These are phyloP conservation scores for Corynespora cassiicola DNA, from an alignment of 2,329 filamentous ascomycete species.

Conservation along the genomic window DNA sequence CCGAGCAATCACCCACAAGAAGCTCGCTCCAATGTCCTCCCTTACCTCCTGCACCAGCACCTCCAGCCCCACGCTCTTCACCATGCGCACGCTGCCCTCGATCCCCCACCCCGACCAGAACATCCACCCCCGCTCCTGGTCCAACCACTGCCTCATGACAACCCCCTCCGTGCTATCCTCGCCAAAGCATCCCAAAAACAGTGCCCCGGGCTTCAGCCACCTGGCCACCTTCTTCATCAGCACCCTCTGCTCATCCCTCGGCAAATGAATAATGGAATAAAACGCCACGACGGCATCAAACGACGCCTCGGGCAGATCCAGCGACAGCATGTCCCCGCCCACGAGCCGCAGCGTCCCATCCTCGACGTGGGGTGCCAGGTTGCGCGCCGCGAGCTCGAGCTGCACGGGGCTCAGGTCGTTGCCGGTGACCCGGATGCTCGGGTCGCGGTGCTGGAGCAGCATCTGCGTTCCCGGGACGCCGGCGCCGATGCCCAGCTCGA, in stretches of 20 bases:
- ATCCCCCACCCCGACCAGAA: conserved; percentile 51
- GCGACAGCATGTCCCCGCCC: conserved; percentile 51
- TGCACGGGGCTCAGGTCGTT: conserved; percentile 53
- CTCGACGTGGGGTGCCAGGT: conserved; percentile 17
- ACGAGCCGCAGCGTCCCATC: conserved; percentile 24
- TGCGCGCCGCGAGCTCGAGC: conserved; percentile 40
- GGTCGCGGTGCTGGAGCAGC: conserved; percentile 23
- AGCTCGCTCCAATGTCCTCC: conserved; percentile 26
- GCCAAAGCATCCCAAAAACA: conserved; percentile 50
- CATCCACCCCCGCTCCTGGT: conserved; percentile 40
- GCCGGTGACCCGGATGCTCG: conserved; percentile 40
- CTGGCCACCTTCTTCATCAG: conserved; percentile 52
- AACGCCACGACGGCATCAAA: conserved; percentile 61
- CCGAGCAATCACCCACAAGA: conserved; percentile 38
- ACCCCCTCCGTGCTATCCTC: conserved; percentile 26
- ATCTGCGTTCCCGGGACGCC: conserved; percentile 35
- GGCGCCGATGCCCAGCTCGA: conserved; percentile 39
- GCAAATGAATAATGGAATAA: conserved; percentile 64
- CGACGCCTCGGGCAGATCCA: conserved; percentile 40
- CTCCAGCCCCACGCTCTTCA: conserved; percentile 34
- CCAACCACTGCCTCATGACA: conserved; percentile 39
- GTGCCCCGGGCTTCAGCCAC: conserved; percentile 62
- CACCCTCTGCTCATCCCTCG: conserved; percentile 56
- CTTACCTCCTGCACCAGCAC: conserved; percentile 29
- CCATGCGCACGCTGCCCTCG: conserved; percentile 37